These are phyloP conservation scores for Suillus brevipes DNA, from an alignment of 768 basidiomycete genomes.

Conservation along the genomic window DNA sequence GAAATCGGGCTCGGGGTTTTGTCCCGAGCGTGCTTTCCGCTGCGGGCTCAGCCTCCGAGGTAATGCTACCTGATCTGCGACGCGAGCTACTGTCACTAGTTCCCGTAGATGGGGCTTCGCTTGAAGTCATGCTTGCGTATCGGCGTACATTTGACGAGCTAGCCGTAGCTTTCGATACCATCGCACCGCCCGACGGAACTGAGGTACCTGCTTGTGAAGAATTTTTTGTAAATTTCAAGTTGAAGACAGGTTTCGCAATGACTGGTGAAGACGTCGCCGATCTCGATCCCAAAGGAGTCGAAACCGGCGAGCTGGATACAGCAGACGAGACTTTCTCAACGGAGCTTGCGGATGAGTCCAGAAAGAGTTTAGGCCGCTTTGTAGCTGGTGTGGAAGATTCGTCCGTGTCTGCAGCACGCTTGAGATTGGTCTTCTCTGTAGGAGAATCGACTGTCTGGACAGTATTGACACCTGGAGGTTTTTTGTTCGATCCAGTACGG, in stretches of 20 bases:
- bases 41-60: not conserved
- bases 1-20: not conserved
- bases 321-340: not conserved
- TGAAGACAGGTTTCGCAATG: not conserved
- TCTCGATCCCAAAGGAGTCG: not conserved
- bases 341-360: not conserved
- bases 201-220: not conserved
- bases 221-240: not conserved
- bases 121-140: not conserved
- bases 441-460: not conserved
- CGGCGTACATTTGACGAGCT: not conserved
- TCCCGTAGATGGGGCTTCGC: not conserved
- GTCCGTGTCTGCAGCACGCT: not conserved
- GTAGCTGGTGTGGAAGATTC: not conserved
- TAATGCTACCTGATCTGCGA: not conserved
- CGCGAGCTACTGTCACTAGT: not conserved
- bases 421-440: not conserved
- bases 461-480: not conserved
- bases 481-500: not conserved
- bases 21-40: too few relatives aligned
- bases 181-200: too few relatives aligned
- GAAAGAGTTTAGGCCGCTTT: not conserved
- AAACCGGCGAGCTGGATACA: not conserved
- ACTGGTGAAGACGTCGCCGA: not conserved
- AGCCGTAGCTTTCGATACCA: too few relatives aligned